Evolutionary conservation across 2,329 filamentous ascomycete species (phyloP), one percentile per base, ranked within the genome.

Genomic region (Beauveria scarabaeidicola): DNA sequence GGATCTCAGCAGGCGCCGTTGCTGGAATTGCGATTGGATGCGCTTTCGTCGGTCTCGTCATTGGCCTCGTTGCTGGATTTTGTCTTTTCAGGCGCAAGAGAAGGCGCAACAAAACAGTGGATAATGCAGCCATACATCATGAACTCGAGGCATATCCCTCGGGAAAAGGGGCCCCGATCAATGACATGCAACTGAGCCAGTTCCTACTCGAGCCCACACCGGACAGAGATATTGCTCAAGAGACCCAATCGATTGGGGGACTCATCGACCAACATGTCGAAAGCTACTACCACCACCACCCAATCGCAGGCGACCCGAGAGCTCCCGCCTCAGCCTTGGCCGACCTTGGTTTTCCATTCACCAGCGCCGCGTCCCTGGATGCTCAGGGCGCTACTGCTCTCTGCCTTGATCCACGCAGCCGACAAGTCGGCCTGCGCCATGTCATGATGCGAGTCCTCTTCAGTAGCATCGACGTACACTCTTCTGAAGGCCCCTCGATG

Each of bases 191-290:
- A 7, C 65, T 77, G 8, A 64, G 65, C n/a, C 70, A 73, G 38
- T 74, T 74, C 47, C 67, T 77, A 7, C 67, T 75, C 11, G 69
- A 72, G 15, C 62, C 70, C 1, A 70, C 65, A 0, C 68, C 75
- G 0, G 74, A 77, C 59, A 65, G 68, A n/a, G 68, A 72, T 2
- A 69, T 77, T 9, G 61, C 63, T 4, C 47, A 61, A 4, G 73
- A 75, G 48, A 61, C 77, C 6, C 62, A 66, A 4, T 66, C 72
- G 1, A 59, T 77, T 3, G 66, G 67, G 1, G 65, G 69, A 5
- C 68, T 76, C 5, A 69, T 78, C 11, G 67, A 71, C 29, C 69
- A 73, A 41, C 76, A 78, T 61, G 71, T 75, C 43, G 69, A 76
- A 57, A 70, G 66, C 55, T 64, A 76, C 53, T 78, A 77, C 53